These are phyloP conservation scores for Cryptococcus jaspeensis DNA, from an alignment of 1,284 basidiomycete genomes.

Conservation along the genomic window DNA sequence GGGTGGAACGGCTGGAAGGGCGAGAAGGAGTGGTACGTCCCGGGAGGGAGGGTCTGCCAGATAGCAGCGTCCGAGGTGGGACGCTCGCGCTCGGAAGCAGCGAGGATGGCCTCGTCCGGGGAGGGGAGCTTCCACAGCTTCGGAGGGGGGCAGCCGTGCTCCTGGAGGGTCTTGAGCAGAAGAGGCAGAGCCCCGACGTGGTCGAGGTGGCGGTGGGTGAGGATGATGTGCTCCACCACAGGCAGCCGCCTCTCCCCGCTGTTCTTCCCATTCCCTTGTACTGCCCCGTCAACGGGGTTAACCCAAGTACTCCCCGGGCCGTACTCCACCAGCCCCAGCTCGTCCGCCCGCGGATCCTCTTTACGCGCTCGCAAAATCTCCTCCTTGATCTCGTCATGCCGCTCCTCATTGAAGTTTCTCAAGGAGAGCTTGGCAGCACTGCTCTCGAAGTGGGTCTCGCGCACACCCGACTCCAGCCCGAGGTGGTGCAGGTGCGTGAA, in stretches of 20 bases:
- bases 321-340: constrained; percentile 27
- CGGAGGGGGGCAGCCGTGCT: constrained; percentile 46
- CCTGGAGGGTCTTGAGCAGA: constrained; percentile 66
- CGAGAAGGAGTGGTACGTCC: constrained; percentile 31
- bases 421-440: constrained; percentile 15
- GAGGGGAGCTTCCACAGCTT: constrained; percentile 53
- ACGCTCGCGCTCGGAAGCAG: constrained; percentile 26
- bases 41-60: constrained; percentile 26
- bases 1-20: constrained; percentile 43
- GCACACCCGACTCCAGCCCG: constrained; percentile 44
- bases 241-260: constrained; percentile 26
- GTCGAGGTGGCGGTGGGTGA: constrained; percentile 89
- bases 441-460: constrained; percentile 39
- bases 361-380: constrained; percentile 16
- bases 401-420: constrained; percentile 23
- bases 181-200: constrained; percentile 75
- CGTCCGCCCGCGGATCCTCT: constrained; percentile 20
- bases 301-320: constrained; percentile 27
- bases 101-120: constrained; percentile 39
- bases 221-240: constrained; percentile 72
- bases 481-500: constrained; percentile 37
- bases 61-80: constrained; percentile 34
- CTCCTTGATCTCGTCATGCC: constrained; percentile 19
- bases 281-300: background rate
- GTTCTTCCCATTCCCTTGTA: background rate